Conservation (phyloP, 148 eudicot species). For the Rhododendron ovatum region DNA sequence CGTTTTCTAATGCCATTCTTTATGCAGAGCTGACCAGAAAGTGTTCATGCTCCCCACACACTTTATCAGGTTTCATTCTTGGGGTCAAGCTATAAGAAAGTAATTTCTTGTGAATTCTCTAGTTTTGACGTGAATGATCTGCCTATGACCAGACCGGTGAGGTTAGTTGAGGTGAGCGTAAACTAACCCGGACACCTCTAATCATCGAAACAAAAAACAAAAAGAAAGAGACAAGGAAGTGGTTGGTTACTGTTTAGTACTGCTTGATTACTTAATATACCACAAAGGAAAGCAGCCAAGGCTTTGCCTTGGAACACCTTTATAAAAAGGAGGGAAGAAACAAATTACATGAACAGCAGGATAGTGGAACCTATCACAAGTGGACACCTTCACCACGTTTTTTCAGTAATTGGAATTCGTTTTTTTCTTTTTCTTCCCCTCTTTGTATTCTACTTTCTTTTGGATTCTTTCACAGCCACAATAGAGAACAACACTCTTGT, state of each 20-base stretch:
- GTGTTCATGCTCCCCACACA: background rate
- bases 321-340: background rate
- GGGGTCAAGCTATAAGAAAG: background rate
- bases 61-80: too few species aligned
- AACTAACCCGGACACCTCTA: background rate
- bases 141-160: background rate
- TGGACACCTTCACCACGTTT: background rate
- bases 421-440: background rate
- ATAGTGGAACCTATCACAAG: background rate
- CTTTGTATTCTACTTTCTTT: background rate
- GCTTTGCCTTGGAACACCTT: background rate
- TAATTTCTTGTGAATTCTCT: background rate
- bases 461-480: slow-evolving; percentile 12
- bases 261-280: background rate
- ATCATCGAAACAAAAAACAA: too few species aligned
- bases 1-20: background rate
- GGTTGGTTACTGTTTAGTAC: background rate
- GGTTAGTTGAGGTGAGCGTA: background rate
- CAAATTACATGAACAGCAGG: background rate
- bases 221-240: background rate
- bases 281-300: background rate
- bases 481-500: background rate
- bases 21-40: background rate
- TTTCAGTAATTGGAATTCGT: background rate
- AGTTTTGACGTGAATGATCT: background rate